phyloP scores from a whole-genome alignment of 2,329 filamentous ascomycete genomes.

The Penicillium sp. region DNA sequence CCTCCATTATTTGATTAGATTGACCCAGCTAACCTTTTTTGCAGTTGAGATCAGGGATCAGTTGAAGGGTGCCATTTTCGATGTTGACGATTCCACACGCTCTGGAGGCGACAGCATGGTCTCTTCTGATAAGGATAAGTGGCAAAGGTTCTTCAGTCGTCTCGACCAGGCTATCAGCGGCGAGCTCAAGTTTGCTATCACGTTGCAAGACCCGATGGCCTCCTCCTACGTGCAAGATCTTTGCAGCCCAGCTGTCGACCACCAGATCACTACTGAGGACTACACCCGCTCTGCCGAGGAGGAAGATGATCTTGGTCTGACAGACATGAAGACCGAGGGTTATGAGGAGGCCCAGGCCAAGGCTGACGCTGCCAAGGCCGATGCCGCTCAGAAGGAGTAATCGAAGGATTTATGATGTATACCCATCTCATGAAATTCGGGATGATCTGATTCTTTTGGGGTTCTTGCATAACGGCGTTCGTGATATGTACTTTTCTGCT shows the following conservation, averaged over 20 bases:
- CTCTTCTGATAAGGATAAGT: slow-evolving; percentile 64
- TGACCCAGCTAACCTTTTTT: slow-evolving; percentile 39
- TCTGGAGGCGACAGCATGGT: slow-evolving; percentile 77
- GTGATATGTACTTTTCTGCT: slow-evolving; percentile 25
- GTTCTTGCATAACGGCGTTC: slow-evolving; percentile 23
- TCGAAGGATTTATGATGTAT: slow-evolving; percentile 20
- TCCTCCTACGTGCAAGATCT: slow-evolving; percentile 93
- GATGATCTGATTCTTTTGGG: slow-evolving; percentile 16
- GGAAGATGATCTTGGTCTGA: slow-evolving; percentile 86
- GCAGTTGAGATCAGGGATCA: slow-evolving; percentile 91
- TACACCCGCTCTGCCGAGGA: slow-evolving; percentile 89
- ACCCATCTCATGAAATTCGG: slow-evolving; percentile 25
- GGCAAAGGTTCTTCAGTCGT: slow-evolving; percentile 76
- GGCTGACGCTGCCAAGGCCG: slow-evolving; percentile 10
- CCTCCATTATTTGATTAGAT: neutral
- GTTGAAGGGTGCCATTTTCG: slow-evolving; percentile 82
- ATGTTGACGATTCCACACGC: slow-evolving; percentile 58
- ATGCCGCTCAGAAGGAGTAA: slow-evolving; percentile 23
- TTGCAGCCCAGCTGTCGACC: slow-evolving; percentile 74
- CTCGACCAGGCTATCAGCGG: slow-evolving; percentile 78
- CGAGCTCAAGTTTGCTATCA: slow-evolving; percentile 74
- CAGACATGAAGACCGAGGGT: slow-evolving; percentile 87
- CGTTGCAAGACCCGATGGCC: slow-evolving; percentile 84
- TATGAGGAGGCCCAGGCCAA: slow-evolving; percentile 67
- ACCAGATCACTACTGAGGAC: slow-evolving; percentile 75